Base-by-base conservation (phyloP, 2,329 filamentous ascomycete species). In the Penicillium sp. region DNA sequence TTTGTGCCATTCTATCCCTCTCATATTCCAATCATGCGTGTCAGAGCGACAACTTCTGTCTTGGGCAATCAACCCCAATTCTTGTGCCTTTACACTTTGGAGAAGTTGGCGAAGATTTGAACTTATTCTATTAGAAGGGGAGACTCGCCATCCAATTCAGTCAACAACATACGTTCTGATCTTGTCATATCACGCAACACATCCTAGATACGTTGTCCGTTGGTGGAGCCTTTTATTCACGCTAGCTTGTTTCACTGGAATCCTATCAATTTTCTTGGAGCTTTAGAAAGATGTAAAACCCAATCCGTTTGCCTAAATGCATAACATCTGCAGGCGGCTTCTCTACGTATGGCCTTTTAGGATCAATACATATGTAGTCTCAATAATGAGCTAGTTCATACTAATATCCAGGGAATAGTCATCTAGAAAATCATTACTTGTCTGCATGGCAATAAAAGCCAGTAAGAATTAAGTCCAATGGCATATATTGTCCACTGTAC, bases 181-280 rank as follows among this genome's bases (percentile, higher is more conserved):
- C 19, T 22, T 51, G 41, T n/a, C 26, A 44, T 38, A 36, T 40
- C 12, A 16, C n/a, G 14, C 47, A 45, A 41, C 35, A 45, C 38
- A 22, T 28, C 19, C 19, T 19, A 3, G 14, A 53, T 33, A 43
- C 28, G 41, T 45, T 55, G 19, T 41, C 6, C n/a, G 26, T 51
- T 40, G 47, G 19, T 31, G 26, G 26, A 14, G 16, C 14, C 17
- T 16, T 17, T 42, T 19, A 17, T 40, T 19, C 48, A 45, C 33
- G 25, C 37, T 56, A 56, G 47, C 38, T 49, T 47, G 36, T 41
- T 58, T 31, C 26, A 38, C 38, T 46, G 31, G 35, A 51, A 60
- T 50, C 17, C 40, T 46, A 47, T 50, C 36, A 56, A 38, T 28
- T 35, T 43, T 50, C 33, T 41, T 16, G n/a, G 14, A 56, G 14